phyloP scores from a whole-genome alignment of 768 basidiomycete species.

The Vararia minispora region DNA sequence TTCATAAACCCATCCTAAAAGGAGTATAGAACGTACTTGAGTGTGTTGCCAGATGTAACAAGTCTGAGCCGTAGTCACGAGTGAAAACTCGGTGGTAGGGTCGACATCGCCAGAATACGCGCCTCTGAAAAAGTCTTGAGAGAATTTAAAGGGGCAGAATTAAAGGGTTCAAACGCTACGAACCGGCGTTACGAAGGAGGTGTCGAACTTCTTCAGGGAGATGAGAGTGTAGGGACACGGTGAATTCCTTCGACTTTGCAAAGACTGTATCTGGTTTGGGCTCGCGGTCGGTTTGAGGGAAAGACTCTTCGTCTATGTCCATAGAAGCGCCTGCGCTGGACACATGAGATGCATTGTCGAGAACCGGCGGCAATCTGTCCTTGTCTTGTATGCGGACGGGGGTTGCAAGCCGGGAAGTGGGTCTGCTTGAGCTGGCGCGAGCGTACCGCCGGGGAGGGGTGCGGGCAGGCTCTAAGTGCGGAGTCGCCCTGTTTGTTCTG shows the following conservation, averaged over 20 bases:
- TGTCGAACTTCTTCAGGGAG: slow-evolving; percentile 69
- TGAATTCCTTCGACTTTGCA: slow-evolving; percentile 64
- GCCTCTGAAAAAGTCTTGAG: slow-evolving; percentile 55
- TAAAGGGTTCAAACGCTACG: slow-evolving; percentile 13
- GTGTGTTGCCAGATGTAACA: slow-evolving; percentile 83
- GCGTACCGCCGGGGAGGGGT: slow-evolving; percentile 17
- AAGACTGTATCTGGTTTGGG: slow-evolving; percentile 31
- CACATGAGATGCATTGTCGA: slow-evolving; percentile 31
- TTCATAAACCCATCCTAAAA: not conserved
- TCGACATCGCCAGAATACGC: slow-evolving; percentile 65
- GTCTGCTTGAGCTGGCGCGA: slow-evolving; percentile 21
- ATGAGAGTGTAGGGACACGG: slow-evolving; percentile 55
- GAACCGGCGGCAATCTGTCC: slow-evolving; percentile 17
- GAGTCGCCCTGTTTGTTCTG: slow-evolving; percentile 10
- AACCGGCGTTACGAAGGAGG: slow-evolving; percentile 57
- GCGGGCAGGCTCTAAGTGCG: slow-evolving; percentile 16
- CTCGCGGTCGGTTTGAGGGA: slow-evolving; percentile 27
- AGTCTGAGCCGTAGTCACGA: slow-evolving; percentile 58
- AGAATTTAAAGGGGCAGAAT: not conserved
- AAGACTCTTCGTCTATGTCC: slow-evolving; percentile 53
- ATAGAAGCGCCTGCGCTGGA: slow-evolving; percentile 31
- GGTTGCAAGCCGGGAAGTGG: slow-evolving; percentile 32
- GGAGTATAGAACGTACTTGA: slow-evolving; percentile 29
- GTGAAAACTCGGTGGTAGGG: slow-evolving; percentile 58
- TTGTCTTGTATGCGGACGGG: slow-evolving; percentile 21